A percentile compares a stretch with the other conserved stretches of the same genome.
Conservation (phyloP, 2,329 filamentous ascomycete genomes). For the Celoporthe dispersa region DNA sequence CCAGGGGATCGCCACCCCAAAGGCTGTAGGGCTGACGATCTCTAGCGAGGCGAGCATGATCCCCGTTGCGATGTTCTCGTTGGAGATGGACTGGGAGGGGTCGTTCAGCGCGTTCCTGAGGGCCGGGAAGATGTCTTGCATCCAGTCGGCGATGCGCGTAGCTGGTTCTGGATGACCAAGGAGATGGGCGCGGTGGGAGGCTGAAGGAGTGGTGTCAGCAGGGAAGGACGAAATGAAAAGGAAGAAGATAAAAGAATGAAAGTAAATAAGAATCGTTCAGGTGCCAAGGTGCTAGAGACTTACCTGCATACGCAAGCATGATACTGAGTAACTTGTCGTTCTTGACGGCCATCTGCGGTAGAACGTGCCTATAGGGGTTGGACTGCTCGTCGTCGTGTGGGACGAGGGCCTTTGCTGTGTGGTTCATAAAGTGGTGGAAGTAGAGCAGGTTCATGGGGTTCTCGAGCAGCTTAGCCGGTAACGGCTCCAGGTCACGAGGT, state of each 20-base stretch:
- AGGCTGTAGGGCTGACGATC: constrained; percentile 80
- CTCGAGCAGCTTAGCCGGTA: constrained; percentile 59
- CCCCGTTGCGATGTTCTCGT: constrained; percentile 76
- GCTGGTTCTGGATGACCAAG: constrained; percentile 74
- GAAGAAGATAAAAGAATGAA: neutral
- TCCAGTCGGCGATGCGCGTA: constrained; percentile 79
- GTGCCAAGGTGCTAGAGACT: constrained; percentile 12
- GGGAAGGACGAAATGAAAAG: neutral
- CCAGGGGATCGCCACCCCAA: constrained; percentile 81
- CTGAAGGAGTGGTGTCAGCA: constrained; percentile 39
- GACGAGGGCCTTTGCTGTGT: constrained; percentile 68
- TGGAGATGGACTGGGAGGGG: constrained; percentile 65
- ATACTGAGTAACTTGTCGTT: constrained; percentile 76
- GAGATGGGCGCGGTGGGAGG: constrained; percentile 79
- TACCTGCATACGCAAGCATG: constrained; percentile 74
- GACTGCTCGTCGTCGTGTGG: constrained; percentile 56
- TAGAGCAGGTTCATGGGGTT: constrained; percentile 81
- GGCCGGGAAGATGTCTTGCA: constrained; percentile 76
- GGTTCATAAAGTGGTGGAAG: constrained; percentile 72
- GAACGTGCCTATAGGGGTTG: constrained; percentile 56
- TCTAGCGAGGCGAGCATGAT: constrained; percentile 86
- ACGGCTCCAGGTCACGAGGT: constrained; percentile 51
- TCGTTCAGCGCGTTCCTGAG: constrained; percentile 69
- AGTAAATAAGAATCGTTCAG: neutral
- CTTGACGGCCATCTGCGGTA: constrained; percentile 66